Conservation (phyloP, 768 basidiomycete genomes). For the Lactarius sp. region DNA sequence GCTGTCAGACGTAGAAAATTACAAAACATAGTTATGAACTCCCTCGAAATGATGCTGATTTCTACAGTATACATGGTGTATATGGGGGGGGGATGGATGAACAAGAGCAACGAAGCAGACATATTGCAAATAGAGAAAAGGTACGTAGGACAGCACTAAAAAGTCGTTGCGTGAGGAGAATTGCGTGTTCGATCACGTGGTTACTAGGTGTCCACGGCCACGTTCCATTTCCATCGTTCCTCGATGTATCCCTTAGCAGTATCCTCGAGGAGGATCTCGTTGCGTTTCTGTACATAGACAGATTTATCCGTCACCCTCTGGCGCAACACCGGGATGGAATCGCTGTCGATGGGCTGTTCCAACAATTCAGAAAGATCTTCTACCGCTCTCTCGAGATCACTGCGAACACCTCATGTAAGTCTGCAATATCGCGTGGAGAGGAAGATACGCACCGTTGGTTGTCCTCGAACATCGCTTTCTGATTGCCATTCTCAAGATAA, state of each 20-base stretch:
- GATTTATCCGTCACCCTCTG: conserved; percentile 97
- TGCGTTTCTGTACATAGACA: conserved; percentile 95
- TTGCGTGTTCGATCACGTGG: neutral
- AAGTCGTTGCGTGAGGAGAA: neutral
- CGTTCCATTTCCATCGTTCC: conserved; percentile 81
- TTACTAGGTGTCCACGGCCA: conserved; percentile 57
- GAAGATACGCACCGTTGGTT: conserved; percentile 69
- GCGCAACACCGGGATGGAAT: conserved; percentile 72
- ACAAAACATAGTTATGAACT: neutral
- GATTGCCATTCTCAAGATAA: conserved; percentile 84
- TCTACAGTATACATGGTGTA: conserved; percentile 21
- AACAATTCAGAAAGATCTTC: conserved; percentile 92
- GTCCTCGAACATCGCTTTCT: conserved; percentile 95
- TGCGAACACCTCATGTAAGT: conserved; percentile 31
- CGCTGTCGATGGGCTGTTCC: conserved; percentile 86
- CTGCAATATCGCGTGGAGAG: neutral
- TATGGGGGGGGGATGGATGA: conserved; percentile 2
- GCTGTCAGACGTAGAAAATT: neutral
- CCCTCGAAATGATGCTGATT: conserved; percentile 6
- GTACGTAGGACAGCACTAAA: conserved; percentile 7
- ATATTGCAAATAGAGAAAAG: conserved; percentile 7
- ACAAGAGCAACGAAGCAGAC: neutral
- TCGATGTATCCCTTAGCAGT: conserved; percentile 88
- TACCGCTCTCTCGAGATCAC: conserved; percentile 91
- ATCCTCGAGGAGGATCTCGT: conserved; percentile 92